These are phyloP conservation scores for Cryoendolithus antarcticus DNA, from an alignment of 2,329 filamentous ascomycete species.

Conservation along the genomic window DNA sequence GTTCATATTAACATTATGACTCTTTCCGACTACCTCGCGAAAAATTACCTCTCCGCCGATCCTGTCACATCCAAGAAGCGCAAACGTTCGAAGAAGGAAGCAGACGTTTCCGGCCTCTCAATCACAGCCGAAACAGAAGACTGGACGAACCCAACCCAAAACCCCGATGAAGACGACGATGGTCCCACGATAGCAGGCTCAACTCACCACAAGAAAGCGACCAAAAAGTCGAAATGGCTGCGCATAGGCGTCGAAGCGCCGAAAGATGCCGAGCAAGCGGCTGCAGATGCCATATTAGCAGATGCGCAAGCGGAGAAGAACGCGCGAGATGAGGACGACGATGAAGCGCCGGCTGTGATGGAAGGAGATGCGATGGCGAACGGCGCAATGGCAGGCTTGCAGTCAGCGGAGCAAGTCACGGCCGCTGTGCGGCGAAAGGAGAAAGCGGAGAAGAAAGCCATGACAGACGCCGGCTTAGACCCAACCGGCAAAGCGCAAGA, in stretches of 20 bases:
- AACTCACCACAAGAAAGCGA: constrained; percentile 34
- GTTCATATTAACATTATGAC: constrained; percentile 33
- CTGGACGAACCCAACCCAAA: constrained; percentile 35
- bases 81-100: constrained; percentile 35
- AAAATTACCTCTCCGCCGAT: constrained; percentile 73
- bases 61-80: constrained; percentile 41
- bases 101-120: constrained; percentile 28
- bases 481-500: constrained; percentile 47
- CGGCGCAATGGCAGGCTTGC: constrained; percentile 75
- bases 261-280: constrained; percentile 44
- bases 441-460: constrained; percentile 45
- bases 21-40: constrained; percentile 75
- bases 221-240: constrained; percentile 78
- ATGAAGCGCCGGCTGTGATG: constrained; percentile 38
- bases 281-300: constrained; percentile 39
- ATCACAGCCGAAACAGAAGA: constrained; percentile 41
- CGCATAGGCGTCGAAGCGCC: constrained; percentile 45
- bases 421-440: constrained; percentile 48
- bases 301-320: constrained; percentile 21
- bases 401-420: constrained; percentile 64
- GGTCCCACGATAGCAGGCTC: constrained; percentile 40
- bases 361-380: constrained; percentile 62
- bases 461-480: constrained; percentile 33
- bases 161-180: constrained; percentile 42
- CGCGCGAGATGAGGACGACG: constrained; percentile 19